These are phyloP conservation scores for Phytophthora pisi DNA, from an alignment of 352 stramenopile species.

Conservation along the genomic window DNA sequence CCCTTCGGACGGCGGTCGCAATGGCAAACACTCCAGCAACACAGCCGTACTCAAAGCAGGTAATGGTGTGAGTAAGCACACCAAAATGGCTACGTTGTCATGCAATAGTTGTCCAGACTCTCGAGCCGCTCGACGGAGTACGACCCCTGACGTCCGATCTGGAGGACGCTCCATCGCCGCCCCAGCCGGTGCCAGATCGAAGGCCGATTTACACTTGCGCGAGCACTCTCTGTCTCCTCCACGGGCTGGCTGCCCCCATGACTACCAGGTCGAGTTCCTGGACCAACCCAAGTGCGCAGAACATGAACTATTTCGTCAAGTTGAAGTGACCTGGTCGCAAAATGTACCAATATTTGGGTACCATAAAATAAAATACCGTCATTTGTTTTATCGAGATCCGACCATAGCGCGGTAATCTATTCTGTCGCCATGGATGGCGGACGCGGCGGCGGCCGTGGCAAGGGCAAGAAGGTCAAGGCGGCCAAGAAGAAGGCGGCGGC, in stretches of 20 bases:
- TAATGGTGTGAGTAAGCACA: neutral
- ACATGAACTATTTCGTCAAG: neutral
- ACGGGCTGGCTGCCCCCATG: neutral
- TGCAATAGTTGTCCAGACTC: neutral
- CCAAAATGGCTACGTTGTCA: neutral
- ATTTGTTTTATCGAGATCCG: neutral
- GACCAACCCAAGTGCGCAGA: too few relatives aligned
- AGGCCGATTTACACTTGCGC: neutral
- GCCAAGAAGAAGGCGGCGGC: conserved; percentile 26
- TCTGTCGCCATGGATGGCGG: conserved; percentile 26
- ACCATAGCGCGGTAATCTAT: neutral
- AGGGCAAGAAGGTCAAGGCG: conserved; percentile 37
- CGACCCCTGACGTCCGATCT: neutral
- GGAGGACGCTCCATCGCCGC: neutral
- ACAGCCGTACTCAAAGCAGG: neutral
- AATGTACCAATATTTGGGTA: neutral
- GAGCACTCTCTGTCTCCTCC: neutral
- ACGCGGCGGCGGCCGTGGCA: conserved; percentile 30
- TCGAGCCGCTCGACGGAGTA: neutral
- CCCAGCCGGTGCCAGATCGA: neutral
- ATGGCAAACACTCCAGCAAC: neutral
- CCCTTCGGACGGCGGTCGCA: neutral
- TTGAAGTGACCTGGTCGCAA: neutral
- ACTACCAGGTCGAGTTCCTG: too few relatives aligned
- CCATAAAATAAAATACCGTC: neutral